phyloP scores from a whole-genome alignment of 371 early-diverging fungal genomes.

The Fennellomyces sp. region DNA sequence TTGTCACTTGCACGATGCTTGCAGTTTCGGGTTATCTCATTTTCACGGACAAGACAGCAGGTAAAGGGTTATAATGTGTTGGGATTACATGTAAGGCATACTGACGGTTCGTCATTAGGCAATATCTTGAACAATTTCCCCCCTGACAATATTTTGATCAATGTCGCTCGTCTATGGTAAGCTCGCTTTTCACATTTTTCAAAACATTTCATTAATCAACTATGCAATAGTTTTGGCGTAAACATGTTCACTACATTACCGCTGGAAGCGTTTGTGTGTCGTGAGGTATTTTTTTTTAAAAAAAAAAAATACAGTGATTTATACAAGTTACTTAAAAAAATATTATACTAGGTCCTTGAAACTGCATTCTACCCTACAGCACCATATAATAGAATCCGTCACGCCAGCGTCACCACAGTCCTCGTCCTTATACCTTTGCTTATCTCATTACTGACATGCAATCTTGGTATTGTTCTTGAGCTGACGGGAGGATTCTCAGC shows the following conservation, averaged over 20 bases:
- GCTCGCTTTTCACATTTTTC: too few species aligned
- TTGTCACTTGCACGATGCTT: slow-evolving; percentile 66
- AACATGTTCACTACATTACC: slow-evolving; percentile 86
- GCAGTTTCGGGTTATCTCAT: slow-evolving; percentile 68
- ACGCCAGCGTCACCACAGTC: slow-evolving; percentile 63
- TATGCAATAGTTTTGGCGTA: slow-evolving; percentile 79
- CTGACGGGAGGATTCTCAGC: slow-evolving; percentile 81
- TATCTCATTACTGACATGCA: slow-evolving; percentile 68
- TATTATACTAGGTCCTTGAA: slow-evolving; percentile 57
- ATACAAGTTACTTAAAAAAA: background rate
- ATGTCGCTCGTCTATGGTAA: slow-evolving; percentile 78
- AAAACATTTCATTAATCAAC: too few species aligned
- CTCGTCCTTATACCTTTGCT: slow-evolving; percentile 57
- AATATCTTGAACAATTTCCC: slow-evolving; percentile 85
- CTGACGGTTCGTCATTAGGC: slow-evolving; percentile 31
- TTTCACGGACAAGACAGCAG: slow-evolving; percentile 77
- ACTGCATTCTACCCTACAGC: slow-evolving; percentile 57
- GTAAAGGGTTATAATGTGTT: slow-evolving; percentile 18
- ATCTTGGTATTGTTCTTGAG: slow-evolving; percentile 78
- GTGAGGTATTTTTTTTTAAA: slow-evolving; percentile 55
- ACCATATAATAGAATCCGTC: slow-evolving; percentile 55
- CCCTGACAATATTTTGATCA: slow-evolving; percentile 69
- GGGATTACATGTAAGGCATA: background rate
- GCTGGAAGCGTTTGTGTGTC: slow-evolving; percentile 77
- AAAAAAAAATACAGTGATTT: background rate